phyloP scores from a whole-genome alignment of 2,329 filamentous ascomycete genomes.

The Fusarium sp. region DNA sequence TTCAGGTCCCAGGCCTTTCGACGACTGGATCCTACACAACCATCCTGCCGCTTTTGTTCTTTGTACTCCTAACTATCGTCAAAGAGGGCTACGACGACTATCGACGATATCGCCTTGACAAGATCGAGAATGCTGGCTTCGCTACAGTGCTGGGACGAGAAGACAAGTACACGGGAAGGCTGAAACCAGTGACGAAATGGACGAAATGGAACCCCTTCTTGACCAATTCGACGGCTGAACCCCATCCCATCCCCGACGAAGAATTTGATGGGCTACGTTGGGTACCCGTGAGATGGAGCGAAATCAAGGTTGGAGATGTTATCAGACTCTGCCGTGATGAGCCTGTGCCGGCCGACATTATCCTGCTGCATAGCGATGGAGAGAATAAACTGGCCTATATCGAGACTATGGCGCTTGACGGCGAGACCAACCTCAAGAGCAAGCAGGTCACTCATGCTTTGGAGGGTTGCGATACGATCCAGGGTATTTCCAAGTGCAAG shows the following conservation, averaged over 20 bases:
- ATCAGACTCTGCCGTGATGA: conserved; percentile 71
- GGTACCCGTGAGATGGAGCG: conserved; percentile 57
- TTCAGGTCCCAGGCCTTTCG: conserved; percentile 71
- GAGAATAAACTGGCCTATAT: conserved; percentile 83
- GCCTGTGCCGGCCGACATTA: conserved; percentile 81
- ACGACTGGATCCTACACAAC: conserved; percentile 81
- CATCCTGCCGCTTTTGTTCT: conserved; percentile 76
- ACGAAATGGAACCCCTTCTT: conserved; percentile 49
- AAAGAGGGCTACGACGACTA: conserved; percentile 92
- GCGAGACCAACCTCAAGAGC: conserved; percentile 83
- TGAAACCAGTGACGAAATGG: conserved; percentile 36
- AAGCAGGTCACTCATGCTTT: conserved; percentile 73
- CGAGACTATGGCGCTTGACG: conserved; percentile 85
- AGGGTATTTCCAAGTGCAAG: conserved; percentile 60
- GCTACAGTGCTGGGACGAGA: conserved; percentile 56
- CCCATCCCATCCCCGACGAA: conserved; percentile 57
- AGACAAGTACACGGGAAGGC: conserved; percentile 47
- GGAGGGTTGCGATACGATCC: conserved; percentile 64
- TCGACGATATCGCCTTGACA: conserved; percentile 80
- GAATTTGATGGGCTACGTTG: conserved; percentile 67
- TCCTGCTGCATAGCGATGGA: conserved; percentile 79
- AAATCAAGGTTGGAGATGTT: conserved; percentile 61
- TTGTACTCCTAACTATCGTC: conserved; percentile 79
- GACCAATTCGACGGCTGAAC: conserved; percentile 43
- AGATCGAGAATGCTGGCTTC: conserved; percentile 74